Base-by-base conservation (phyloP, 805 yeast species). In the Candida oleophila region DNA sequence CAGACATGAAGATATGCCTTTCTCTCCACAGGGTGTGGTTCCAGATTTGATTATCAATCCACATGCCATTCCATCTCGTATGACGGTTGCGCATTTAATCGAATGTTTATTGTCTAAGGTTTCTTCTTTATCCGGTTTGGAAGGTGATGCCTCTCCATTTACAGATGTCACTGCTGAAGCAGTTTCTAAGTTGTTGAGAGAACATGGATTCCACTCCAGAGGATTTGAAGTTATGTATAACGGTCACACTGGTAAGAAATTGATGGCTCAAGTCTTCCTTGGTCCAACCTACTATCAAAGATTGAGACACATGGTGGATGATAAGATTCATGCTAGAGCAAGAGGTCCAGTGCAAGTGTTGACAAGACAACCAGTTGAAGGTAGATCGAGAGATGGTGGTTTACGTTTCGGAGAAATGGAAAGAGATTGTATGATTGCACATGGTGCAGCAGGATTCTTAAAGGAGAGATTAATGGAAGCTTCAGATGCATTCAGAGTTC, bases 341-440 rank as follows among this genome's bases (percentile, higher is more conserved):
- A 85, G 98, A 77, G 99, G 99, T 46, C 98, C 99, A 14, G 96
- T 92, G 51, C 98, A 92, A 77, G 95, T 92, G 48, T 77, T 92
- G 68, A 92, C 99, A 3, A 87, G 98, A 74, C 99, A 92, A 71
- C 99, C 99, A 3, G 97, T 91, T 52, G 98, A 92, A 72, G 99
- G 99, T 83, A 85, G 99, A 71, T 90, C 97, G 15, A 83, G 99
- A 74, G 98, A 94, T 71, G 99, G 99, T 82, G 99, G 99, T 59
- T 77, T 92, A 67, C 89, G 99, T 72, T 91, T 92, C 81, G 99
- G 99, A 63, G 99, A 92, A 71, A 94, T 94, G 99, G 99, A 94
- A 74, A 89, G 99, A 77, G 99, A 94, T 79, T 94, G 99, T 86
- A 92, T 94, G 97, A 94, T 94, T 77, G 99, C 99, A 2, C 98